Evolutionary conservation across 2,329 filamentous ascomycete genomes (phyloP).

Genomic region (Trichocomaceae sp.): DNA sequence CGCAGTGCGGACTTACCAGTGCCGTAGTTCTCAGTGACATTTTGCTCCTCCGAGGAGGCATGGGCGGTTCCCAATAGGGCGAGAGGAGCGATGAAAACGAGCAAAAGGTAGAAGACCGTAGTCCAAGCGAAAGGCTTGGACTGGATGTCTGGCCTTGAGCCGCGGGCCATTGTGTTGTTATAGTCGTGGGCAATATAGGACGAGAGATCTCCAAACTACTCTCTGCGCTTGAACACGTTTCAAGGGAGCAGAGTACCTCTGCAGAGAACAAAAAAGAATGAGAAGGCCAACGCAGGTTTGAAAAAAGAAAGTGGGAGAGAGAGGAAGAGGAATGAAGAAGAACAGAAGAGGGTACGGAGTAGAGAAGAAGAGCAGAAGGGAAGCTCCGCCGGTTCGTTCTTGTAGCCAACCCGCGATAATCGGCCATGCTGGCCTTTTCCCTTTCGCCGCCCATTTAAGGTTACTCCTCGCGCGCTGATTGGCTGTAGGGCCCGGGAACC

Average conservation of each 20-base stretch:
- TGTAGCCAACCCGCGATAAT: slow-evolving; percentile 22
- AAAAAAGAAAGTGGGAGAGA: slow-evolving; percentile 16
- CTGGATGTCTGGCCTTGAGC: slow-evolving; percentile 53
- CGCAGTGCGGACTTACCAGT: slow-evolving; percentile 47
- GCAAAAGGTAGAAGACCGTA: slow-evolving; percentile 83
- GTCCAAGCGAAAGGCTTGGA: slow-evolving; percentile 75
- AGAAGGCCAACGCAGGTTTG: slow-evolving; percentile 17
- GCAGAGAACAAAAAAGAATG: slow-evolving; percentile 15
- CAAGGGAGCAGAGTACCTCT: slow-evolving; percentile 10
- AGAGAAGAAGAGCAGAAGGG: slow-evolving; percentile 14
- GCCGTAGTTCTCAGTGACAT: slow-evolving; percentile 65
- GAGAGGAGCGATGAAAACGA: slow-evolving; percentile 78
- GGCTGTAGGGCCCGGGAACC: slow-evolving; percentile 19
- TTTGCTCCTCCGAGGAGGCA: slow-evolving; percentile 63
- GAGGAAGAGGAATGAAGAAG: slow-evolving; percentile 13
- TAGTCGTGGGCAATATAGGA: slow-evolving; percentile 5
- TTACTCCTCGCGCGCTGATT: slow-evolving; percentile 35
- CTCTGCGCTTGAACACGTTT: neutral
- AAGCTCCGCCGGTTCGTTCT: slow-evolving; percentile 18
- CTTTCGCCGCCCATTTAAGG: slow-evolving; percentile 27
- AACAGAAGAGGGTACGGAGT: slow-evolving; percentile 14
- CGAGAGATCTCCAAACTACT: neutral
- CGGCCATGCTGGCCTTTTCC: slow-evolving; percentile 41
- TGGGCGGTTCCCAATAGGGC: slow-evolving; percentile 71
- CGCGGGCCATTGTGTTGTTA: slow-evolving; percentile 48